Percentiles rank a stretch among this genome's conserved stretches.
These are phyloP conservation scores for Phytophthora pisi DNA, from an alignment of 352 stramenopile species.

Conservation along the genomic window DNA sequence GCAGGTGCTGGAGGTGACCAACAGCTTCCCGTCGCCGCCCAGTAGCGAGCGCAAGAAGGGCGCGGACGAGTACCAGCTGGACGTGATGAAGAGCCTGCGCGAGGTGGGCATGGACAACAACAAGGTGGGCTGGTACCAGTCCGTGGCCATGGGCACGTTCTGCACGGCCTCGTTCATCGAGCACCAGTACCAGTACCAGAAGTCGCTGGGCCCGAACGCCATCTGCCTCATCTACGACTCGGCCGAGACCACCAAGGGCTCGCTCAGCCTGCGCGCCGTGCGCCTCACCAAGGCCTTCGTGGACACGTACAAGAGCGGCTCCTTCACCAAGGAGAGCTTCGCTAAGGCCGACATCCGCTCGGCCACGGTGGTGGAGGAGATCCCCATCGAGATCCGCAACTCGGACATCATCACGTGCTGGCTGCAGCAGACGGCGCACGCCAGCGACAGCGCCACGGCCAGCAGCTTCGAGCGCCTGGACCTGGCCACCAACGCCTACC, in stretches of 20 bases:
- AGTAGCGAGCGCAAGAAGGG: constrained; percentile 81
- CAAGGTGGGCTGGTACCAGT: constrained; percentile 99
- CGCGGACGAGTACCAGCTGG: constrained; percentile 96
- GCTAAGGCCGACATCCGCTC: constrained; percentile 85
- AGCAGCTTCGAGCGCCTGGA: constrained; percentile 96
- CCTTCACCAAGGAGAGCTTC: constrained; percentile 88
- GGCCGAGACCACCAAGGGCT: constrained; percentile 94
- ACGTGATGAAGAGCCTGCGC: constrained; percentile 99
- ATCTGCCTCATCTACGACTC: constrained; percentile 99
- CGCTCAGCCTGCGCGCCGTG: constrained; percentile 95
- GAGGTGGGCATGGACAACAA: constrained; percentile 99
- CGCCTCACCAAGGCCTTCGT: constrained; percentile 95
- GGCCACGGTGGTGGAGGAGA: constrained; percentile 94
- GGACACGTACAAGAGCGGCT: constrained; percentile 87
- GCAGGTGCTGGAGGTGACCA: constrained; percentile 95
- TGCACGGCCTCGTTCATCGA: constrained; percentile 94
- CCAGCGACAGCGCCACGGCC: constrained; percentile 63
- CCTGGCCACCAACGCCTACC: constrained; percentile 95
- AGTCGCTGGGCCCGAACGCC: constrained; percentile 95
- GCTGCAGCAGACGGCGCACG: constrained; percentile 88
- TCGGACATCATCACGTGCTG: constrained; percentile 94
- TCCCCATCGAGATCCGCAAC: constrained; percentile 97
- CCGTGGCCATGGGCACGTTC: constrained; percentile 96
- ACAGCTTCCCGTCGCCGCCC: constrained; percentile 96
- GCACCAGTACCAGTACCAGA: constrained; percentile 97